A percentile compares a stretch with the other conserved stretches of the same genome.
phyloP scores from a whole-genome alignment of 768 basidiomycete species.

The Sarcodon aspratus region DNA sequence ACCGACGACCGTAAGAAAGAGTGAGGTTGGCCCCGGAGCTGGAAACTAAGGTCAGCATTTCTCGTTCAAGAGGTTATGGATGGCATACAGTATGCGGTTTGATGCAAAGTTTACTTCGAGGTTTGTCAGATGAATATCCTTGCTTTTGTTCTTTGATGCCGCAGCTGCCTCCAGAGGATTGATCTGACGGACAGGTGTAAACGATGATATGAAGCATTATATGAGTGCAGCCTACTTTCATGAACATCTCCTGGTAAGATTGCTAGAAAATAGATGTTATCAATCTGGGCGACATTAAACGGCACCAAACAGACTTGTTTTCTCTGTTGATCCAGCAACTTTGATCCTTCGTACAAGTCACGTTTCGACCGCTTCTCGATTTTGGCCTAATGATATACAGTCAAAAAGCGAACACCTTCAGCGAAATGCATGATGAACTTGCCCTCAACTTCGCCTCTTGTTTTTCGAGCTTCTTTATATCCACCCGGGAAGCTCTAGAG shows the following conservation, averaged over 20 bases:
- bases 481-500: constrained; percentile 75
- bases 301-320: constrained; percentile 51
- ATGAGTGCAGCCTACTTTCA: constrained; percentile 51
- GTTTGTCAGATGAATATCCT: constrained; percentile 88
- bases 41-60: constrained; percentile 3
- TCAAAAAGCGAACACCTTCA: neutral
- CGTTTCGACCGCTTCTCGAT: constrained; percentile 90
- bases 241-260: constrained; percentile 97
- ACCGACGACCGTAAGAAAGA: constrained; percentile 79
- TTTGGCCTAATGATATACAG: constrained; percentile 51
- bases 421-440: neutral
- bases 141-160: constrained; percentile 86
- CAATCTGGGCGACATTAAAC: neutral
- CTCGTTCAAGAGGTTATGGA: neutral
- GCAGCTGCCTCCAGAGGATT: constrained; percentile 82
- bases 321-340: constrained; percentile 83
- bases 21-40: constrained; percentile 83
- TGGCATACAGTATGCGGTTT: constrained; percentile 72
- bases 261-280: constrained; percentile 37
- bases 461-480: constrained; percentile 93
- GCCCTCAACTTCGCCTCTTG: constrained; percentile 94
- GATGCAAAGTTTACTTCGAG: constrained; percentile 97
- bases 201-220: neutral
- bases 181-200: constrained; percentile 34
- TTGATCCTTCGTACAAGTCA: constrained; percentile 93